These are phyloP conservation scores for Fusarium incarnatum DNA, from an alignment of 2,329 filamentous ascomycete genomes.

Conservation along the genomic window DNA sequence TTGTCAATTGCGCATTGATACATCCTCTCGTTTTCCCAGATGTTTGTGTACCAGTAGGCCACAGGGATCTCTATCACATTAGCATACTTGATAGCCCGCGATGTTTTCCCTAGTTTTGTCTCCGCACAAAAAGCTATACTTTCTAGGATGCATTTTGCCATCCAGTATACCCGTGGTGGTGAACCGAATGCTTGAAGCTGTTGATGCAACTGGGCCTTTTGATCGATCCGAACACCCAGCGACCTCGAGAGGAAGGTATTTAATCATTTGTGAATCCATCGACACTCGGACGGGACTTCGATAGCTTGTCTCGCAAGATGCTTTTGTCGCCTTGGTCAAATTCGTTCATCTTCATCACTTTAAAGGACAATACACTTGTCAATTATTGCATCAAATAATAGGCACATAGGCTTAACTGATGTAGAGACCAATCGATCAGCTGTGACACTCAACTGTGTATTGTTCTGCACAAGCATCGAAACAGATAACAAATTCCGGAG, in stretches of 20 bases:
- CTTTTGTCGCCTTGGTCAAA: not conserved
- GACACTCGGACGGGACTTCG: conserved; percentile 1
- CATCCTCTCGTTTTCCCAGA: not conserved
- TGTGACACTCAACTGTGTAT: conserved; percentile 10
- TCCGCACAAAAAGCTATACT: conserved; percentile 5
- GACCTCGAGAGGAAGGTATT: conserved; percentile 21
- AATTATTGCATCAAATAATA: conserved; percentile 14
- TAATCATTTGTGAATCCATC: not conserved
- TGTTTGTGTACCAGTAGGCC: not conserved
- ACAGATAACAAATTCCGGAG: conserved; percentile 4
- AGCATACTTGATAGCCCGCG: not conserved
- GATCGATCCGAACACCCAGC: conserved; percentile 32
- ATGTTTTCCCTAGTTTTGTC: conserved; percentile 11
- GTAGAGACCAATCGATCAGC: conserved; percentile 2
- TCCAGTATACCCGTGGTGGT: conserved; percentile 11
- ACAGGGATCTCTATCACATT: not conserved
- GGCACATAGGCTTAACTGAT: not conserved
- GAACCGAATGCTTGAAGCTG: conserved; percentile 23
- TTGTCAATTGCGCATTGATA: not conserved
- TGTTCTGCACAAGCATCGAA: conserved; percentile 17
- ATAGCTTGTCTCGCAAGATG: not conserved
- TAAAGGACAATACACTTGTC: not conserved
- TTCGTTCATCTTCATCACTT: not conserved
- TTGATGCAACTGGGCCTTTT: conserved; percentile 34
- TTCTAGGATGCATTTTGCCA: conserved; percentile 9